A percentile compares a stretch with the other conserved stretches of the same genome.
phyloP scores from a whole-genome alignment of 306 rosid genomes.

The Begonia masoniana region DNA sequence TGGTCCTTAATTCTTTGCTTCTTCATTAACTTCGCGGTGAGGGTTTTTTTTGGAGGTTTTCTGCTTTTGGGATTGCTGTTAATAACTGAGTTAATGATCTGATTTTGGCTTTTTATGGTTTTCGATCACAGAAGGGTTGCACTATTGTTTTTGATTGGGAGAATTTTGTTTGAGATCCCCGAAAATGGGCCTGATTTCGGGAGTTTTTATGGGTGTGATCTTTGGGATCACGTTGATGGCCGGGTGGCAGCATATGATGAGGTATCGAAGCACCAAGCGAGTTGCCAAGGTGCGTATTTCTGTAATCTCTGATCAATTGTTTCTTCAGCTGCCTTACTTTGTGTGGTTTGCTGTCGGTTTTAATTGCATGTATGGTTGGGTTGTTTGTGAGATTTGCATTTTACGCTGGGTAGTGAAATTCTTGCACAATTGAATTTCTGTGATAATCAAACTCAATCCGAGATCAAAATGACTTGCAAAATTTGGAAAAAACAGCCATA shows the following conservation, averaged over 20 bases:
- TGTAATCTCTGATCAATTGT: neutral
- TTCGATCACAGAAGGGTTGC: neutral
- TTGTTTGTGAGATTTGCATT: no score
- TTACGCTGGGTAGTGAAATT: no score
- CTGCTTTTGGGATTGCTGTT: no score
- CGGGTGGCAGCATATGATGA: slow-evolving; percentile 79
- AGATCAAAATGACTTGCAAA: no score
- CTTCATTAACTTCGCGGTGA: neutral
- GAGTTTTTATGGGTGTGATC: slow-evolving; percentile 73
- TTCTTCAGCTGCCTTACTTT: neutral
- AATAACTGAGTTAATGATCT: neutral
- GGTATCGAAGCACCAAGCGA: slow-evolving; percentile 62
- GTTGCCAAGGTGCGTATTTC: slow-evolving; percentile 45
- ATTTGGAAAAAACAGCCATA: no score
- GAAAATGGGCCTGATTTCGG: slow-evolving; percentile 85
- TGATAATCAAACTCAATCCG: no score
- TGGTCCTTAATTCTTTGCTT: neutral
- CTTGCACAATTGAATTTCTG: no score
- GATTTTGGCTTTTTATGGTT: neutral
- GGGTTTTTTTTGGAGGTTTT: neutral
- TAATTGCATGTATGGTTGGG: neutral
- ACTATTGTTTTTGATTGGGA: slow-evolving; percentile 7
- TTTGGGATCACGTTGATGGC: slow-evolving; percentile 84
- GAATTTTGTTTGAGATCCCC: slow-evolving; percentile 21
- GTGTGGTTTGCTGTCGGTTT: neutral